Evolutionary conservation across 148 eudicot species (phyloP).

Genomic region (Silene latifolia): DNA sequence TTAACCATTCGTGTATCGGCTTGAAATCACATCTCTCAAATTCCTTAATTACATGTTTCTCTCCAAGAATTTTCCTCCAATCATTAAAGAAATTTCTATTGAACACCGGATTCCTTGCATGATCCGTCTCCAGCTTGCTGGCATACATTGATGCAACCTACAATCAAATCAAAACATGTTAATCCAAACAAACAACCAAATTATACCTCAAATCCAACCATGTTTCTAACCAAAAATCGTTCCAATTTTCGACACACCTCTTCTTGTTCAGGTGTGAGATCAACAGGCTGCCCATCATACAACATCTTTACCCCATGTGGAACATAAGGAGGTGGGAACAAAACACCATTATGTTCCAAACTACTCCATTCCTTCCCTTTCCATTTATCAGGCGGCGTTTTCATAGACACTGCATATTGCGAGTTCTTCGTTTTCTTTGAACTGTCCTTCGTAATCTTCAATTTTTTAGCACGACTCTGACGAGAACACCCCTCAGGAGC

Average conservation of each 20-base stretch:
- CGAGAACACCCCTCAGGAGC: neutral
- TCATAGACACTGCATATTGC: neutral
- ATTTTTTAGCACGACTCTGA: neutral
- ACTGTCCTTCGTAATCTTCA: neutral
- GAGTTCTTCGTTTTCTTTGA: neutral
- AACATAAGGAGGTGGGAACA: neutral
- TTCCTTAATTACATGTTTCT: conserved; percentile 2
- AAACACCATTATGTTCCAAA: conserved; percentile 4
- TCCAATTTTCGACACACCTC: neutral
- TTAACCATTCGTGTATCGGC: conserved; percentile 4
- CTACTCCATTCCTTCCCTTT: neutral
- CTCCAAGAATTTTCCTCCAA: conserved; percentile 4
- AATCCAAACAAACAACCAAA: too few species aligned
- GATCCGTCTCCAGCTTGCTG: neutral
- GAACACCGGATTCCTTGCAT: neutral
- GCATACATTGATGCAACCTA: conserved; percentile 12
- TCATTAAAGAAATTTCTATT: conserved; percentile 4
- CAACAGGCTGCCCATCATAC: conserved; percentile 3
- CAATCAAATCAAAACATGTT: neutral
- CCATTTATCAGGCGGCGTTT: neutral
- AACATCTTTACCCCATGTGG: conserved; percentile 13
- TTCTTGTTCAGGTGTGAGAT: conserved; percentile 7
- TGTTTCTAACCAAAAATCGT: too few species aligned
- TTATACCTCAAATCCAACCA: too few species aligned
- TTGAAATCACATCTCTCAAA: neutral